These are phyloP conservation scores for Pinus tabuliformis DNA, from an alignment of 75 land plant genomes.

Conservation along the genomic window DNA sequence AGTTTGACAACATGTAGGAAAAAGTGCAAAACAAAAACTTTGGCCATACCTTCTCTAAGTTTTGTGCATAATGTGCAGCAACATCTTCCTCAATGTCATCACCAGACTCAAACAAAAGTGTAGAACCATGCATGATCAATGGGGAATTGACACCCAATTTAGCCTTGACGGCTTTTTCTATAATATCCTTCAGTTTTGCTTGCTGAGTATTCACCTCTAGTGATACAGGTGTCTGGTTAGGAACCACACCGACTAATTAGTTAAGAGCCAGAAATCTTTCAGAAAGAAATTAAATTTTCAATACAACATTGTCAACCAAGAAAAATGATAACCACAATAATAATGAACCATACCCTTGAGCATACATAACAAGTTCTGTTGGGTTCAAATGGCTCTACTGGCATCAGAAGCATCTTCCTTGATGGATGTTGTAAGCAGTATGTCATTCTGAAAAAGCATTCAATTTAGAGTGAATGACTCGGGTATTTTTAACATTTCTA, in stretches of 20 bases:
- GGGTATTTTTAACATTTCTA: background rate
- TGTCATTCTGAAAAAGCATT: slow-evolving; percentile 68
- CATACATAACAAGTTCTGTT: slow-evolving; percentile 95
- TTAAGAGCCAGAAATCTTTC: background rate
- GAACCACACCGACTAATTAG: background rate
- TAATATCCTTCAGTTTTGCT: slow-evolving; percentile 74
- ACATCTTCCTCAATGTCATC: slow-evolving; percentile 90
- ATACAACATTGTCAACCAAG: background rate
- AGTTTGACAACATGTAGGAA: background rate
- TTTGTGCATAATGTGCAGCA: slow-evolving; percentile 69
- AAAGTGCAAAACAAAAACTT: background rate
- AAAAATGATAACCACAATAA: background rate
- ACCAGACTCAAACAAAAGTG: slow-evolving; percentile 86
- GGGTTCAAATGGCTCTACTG: slow-evolving; percentile 88
- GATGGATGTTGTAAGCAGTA: slow-evolving; percentile 92
- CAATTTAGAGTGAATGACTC: background rate
- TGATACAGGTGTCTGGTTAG: slow-evolving; percentile 70
- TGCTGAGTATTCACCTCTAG: slow-evolving; percentile 80
- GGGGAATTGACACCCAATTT: slow-evolving; percentile 90
- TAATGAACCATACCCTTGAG: slow-evolving; percentile 62
- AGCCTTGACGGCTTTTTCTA: slow-evolving; percentile 82
- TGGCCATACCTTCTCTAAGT: slow-evolving; percentile 80
- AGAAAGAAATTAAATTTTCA: background rate
- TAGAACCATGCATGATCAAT: slow-evolving; percentile 76
- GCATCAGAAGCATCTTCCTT: slow-evolving; percentile 91